Evolutionary conservation across 495 filamentous ascomycete genomes (phyloP).

Genomic region (Penicillium manginii): DNA sequence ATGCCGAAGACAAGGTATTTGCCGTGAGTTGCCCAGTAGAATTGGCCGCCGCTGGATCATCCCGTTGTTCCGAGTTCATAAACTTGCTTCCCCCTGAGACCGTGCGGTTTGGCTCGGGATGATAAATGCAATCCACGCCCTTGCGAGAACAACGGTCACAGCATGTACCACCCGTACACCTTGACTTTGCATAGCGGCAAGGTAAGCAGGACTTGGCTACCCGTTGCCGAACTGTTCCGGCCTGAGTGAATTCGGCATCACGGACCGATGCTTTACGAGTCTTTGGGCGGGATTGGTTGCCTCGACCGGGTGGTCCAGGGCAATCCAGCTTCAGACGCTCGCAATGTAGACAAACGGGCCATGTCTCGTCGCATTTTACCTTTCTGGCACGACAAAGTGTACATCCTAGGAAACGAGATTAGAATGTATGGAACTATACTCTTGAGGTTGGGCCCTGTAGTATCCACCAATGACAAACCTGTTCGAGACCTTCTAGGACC

Average conservation of each 20-base stretch:
- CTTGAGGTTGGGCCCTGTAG: background rate
- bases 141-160: conserved; percentile 25
- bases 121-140: conserved; percentile 28
- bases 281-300: background rate
- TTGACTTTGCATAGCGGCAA: conserved; percentile 31
- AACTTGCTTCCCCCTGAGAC: background rate
- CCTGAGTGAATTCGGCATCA: conserved; percentile 20
- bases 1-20: background rate
- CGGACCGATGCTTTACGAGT: conserved; percentile 1
- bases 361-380: conserved; percentile 28
- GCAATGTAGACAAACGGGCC: conserved; percentile 23
- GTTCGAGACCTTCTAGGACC: conserved; percentile 20
- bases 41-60: background rate
- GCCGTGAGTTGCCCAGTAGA: background rate
- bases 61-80: background rate
- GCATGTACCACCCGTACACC: conserved; percentile 26
- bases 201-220: conserved; percentile 27
- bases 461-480: conserved; percentile 12
- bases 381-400: conserved; percentile 25
- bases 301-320: conserved; percentile 19
- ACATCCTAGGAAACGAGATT: conserved; percentile 13
- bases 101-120: background rate
- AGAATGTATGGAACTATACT: background rate
- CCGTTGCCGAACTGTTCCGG: conserved; percentile 23
- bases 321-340: conserved; percentile 22